A percentile compares a stretch with the other conserved stretches of the same genome.
Evolutionary conservation across 169 alveolate species (phyloP).

Genomic region (Plasmodium berghei): DNA sequence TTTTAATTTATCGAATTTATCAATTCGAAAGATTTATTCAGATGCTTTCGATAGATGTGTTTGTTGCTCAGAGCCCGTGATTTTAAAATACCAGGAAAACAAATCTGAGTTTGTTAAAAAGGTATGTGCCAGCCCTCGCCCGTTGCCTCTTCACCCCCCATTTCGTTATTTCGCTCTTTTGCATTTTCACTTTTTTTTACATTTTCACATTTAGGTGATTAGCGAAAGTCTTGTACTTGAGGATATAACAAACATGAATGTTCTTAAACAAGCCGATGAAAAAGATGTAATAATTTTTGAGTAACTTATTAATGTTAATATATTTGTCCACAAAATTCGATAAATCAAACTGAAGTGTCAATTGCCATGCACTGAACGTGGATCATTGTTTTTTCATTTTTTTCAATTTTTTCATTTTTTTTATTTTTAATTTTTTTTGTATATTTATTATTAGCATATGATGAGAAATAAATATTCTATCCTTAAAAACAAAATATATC

Average conservation of each 20-base stretch:
- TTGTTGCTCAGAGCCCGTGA: conserved; percentile 81
- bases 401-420: too few relatives aligned
- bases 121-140: conserved; percentile 28
- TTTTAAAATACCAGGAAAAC: conserved; percentile 52
- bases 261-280: conserved; percentile 14
- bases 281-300: conserved; percentile 50
- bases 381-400: too few relatives aligned
- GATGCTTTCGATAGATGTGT: conserved; percentile 80
- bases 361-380: too few relatives aligned
- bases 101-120: conserved; percentile 60
- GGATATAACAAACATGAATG: conserved; percentile 23
- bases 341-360: too few relatives aligned
- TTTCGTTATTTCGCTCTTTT: not conserved
- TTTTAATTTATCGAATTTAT: conserved; percentile 78
- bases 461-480: too few relatives aligned
- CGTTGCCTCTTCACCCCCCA: not conserved
- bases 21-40: conserved; percentile 64
- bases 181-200: not conserved
- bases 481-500: too few relatives aligned
- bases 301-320: not conserved
- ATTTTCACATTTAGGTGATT: conserved; percentile 19
- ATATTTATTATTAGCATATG: too few relatives aligned
- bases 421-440: too few relatives aligned
- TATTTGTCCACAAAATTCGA: too few relatives aligned
- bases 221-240: conserved; percentile 56